Evolutionary conservation across 371 early-diverging fungal genomes (phyloP).

Genomic region (Lichtheimia ornata): DNA sequence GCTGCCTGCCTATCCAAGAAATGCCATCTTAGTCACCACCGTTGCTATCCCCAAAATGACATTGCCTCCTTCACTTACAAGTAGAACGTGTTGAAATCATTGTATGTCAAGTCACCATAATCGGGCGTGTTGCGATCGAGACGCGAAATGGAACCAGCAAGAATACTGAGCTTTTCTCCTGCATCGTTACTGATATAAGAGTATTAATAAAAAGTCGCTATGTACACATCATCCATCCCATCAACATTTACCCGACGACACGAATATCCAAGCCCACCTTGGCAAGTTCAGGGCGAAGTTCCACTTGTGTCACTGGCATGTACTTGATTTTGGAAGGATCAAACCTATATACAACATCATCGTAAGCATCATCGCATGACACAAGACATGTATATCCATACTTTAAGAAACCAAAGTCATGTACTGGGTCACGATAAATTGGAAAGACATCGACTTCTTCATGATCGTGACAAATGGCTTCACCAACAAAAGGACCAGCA

Average conservation of each 20-base stretch:
- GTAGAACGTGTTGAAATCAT: constrained; percentile 82
- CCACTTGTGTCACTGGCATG: constrained; percentile 79
- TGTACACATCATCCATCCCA: neutral
- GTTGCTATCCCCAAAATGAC: neutral
- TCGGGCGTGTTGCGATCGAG: constrained; percentile 79
- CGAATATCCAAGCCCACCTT: constrained; percentile 91
- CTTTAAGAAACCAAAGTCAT: constrained; percentile 69
- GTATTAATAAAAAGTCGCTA: neutral
- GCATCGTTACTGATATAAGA: constrained; percentile 72
- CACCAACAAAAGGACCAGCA: constrained; percentile 89
- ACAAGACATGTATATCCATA: neutral
- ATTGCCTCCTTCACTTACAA: constrained; percentile 35
- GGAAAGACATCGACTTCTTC: constrained; percentile 89
- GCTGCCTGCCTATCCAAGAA: constrained; percentile 65
- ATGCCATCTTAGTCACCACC: constrained; percentile 1
- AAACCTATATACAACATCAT: constrained; percentile 49
- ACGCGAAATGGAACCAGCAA: constrained; percentile 87
- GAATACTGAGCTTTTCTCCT: constrained; percentile 89
- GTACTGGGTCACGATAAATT: constrained; percentile 86
- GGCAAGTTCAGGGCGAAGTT: constrained; percentile 80
- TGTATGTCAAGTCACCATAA: constrained; percentile 64
- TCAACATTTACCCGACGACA: constrained; percentile 76
- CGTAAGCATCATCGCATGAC: neutral
- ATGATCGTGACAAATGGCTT: constrained; percentile 87
- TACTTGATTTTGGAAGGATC: constrained; percentile 77